Conservation (phyloP, 192 early-diverging fungal species). For the Coemansia sp. region DNA sequence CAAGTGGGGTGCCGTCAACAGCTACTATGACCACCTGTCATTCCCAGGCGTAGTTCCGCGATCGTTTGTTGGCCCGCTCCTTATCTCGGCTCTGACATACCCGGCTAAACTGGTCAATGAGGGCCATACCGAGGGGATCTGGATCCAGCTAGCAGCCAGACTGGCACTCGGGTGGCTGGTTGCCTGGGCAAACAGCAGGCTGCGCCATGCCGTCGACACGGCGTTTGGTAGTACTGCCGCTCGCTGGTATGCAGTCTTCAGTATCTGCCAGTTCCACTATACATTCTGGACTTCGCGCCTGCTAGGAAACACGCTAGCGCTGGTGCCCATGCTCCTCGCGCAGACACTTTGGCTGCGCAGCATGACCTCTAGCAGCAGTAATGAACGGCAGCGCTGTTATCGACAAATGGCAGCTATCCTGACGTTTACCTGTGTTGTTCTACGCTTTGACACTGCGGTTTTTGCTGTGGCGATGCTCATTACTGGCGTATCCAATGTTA, state of each 20-base stretch:
- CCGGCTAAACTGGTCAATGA: conserved; percentile 21
- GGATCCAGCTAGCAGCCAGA: conserved; percentile 25
- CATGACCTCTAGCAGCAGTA: not conserved
- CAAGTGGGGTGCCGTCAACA: conserved; percentile 49
- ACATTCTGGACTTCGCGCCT: conserved; percentile 86
- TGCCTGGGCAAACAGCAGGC: conserved; percentile 52
- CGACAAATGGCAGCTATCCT: conserved; percentile 26
- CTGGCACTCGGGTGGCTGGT: conserved; percentile 56
- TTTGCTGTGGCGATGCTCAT: conserved; percentile 55
- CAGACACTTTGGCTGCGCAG: conserved; percentile 52
- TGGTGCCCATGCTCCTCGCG: conserved; percentile 61
- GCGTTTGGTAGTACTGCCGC: conserved; percentile 59
- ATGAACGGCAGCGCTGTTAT: conserved; percentile 6
- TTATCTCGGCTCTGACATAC: conserved; percentile 53
- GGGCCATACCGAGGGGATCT: conserved; percentile 14
- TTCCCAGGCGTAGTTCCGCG: conserved; percentile 97
- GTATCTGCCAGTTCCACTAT: conserved; percentile 84
- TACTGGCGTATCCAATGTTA: conserved; percentile 11
- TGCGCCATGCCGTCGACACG: conserved; percentile 54
- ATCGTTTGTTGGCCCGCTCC: conserved; percentile 82
- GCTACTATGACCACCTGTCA: conserved; percentile 76
- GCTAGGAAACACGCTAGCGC: conserved; percentile 84
- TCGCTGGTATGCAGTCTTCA: conserved; percentile 42
- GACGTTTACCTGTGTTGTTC: conserved; percentile 50
- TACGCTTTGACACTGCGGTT: conserved; percentile 61